Evolutionary conservation across 495 filamentous ascomycete genomes (phyloP), one percentile per base, ranked within the genome.

Genomic region (Lentithecium fluviatile): DNA sequence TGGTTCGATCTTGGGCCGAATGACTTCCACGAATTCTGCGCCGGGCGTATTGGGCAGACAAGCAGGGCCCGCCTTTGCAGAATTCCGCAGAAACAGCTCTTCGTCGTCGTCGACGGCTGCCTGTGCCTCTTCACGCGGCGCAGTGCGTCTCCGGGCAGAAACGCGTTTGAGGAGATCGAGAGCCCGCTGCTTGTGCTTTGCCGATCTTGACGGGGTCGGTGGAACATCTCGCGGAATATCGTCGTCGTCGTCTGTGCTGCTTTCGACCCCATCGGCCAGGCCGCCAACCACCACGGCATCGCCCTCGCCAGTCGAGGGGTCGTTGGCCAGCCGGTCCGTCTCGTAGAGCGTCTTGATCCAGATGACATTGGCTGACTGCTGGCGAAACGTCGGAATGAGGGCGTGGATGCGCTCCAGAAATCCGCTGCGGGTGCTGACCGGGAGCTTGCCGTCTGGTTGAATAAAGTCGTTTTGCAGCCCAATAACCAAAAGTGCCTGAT

Each of bases 381-480:
- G 82, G 49, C 94, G 89, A 69, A 98, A 97, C 23, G 79, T 76
- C 11, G 82, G 83, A 24, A 84, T 83, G 6, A 98, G 76, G 1
- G 79, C 72, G 10, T 85, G 78, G 29, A 91, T 82, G 2, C 79
- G 81, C 23, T 88, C 81, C 20, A 94, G 70, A 51, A 91, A 89
- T 13, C 85, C 83, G 8, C 81, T 74, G 19, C 84, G 83, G 43
- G 83, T 81, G 43, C 77, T 77, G 42, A 90, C 81, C 36, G 85
- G 80, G 34, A 96, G 76, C 40, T 84, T 83, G 32, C 88, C 90
- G 37, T 83, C 80, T 0, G 83, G 73, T 25, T 83, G 81, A 45
- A 95, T 72, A 68, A 97, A 95, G 73, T 97, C 94, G 70, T 96
- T 95, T 63, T 97, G 94, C 21, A 96, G 81, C 69, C 95, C 92